A percentile compares a stretch with the other conserved stretches of the same genome.
Evolutionary conservation across 2,329 filamentous ascomycete species (phyloP).

Genomic region (Nigrospora sphaerica): DNA sequence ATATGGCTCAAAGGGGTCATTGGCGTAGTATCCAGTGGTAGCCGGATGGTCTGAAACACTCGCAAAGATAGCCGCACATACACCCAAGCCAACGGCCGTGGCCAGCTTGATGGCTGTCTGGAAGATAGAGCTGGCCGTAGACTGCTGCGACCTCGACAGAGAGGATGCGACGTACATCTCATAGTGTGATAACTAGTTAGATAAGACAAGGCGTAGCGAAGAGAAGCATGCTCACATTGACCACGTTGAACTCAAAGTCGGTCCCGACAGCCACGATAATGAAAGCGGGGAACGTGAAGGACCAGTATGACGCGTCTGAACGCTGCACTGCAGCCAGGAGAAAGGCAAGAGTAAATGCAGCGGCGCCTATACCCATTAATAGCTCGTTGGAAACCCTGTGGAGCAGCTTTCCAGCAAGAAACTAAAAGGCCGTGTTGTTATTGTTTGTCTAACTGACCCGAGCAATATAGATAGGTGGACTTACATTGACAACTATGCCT

Average conservation of each 20-base stretch:
- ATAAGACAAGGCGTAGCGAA: too few relatives aligned
- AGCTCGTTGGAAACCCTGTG: too few relatives aligned
- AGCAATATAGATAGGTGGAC: too few relatives aligned
- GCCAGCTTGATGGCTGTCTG: conserved; percentile 50
- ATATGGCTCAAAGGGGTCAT: conserved; percentile 2
- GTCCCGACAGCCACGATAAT: conserved; percentile 15
- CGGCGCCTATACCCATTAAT: too few relatives aligned
- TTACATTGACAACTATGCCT: too few relatives aligned
- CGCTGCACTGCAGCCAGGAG: too few relatives aligned
- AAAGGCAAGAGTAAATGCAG: too few relatives aligned
- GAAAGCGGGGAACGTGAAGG: conserved; percentile 55
- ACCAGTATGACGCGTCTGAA: conserved; percentile 44
- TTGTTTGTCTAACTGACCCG: too few relatives aligned
- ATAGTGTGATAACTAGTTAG: background rate
- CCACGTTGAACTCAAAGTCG: too few relatives aligned
- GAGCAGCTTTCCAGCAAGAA: too few relatives aligned
- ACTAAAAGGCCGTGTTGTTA: too few relatives aligned
- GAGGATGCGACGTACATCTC: conserved; percentile 57
- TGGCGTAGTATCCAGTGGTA: background rate
- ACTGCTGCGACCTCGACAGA: conserved; percentile 46
- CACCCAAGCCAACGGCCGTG: conserved; percentile 45
- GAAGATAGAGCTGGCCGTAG: conserved; percentile 52
- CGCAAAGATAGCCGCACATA: conserved; percentile 14
- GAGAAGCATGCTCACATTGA: too few relatives aligned
- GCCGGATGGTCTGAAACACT: background rate